Percentiles rank a stretch among this genome's conserved stretches.
These are phyloP conservation scores for Orobanche coerulescens DNA, from an alignment of 257 asterid genomes.

Conservation along the genomic window DNA sequence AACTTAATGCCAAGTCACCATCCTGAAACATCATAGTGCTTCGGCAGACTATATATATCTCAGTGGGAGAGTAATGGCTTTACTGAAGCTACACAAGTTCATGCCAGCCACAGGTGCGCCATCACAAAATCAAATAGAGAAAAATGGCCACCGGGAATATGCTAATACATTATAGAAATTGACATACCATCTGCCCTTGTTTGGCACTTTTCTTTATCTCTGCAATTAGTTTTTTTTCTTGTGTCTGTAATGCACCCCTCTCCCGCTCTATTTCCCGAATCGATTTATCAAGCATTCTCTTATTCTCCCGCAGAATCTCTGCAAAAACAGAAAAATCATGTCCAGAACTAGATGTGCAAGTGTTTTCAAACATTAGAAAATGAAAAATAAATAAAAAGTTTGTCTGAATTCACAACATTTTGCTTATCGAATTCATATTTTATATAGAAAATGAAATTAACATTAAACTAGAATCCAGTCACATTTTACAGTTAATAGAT, in stretches of 20 bases:
- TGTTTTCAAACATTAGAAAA: not conserved
- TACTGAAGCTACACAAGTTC: conserved; percentile 11
- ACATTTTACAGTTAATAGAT: not conserved
- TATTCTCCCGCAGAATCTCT: conserved; percentile 97
- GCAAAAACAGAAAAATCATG: conserved; percentile 11
- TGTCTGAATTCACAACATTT: not conserved
- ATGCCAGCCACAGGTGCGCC: conserved; percentile 6
- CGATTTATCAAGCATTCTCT: conserved; percentile 95
- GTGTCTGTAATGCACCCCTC: conserved; percentile 86
- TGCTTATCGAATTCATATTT: not conserved
- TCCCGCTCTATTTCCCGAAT: conserved; percentile 97
- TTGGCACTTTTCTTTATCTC: conserved; percentile 98
- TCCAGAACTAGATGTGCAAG: conserved; percentile 11
- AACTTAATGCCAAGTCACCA: not conserved
- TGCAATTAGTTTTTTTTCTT: conserved; percentile 78
- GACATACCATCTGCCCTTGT: conserved; percentile 94
- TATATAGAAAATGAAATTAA: not conserved
- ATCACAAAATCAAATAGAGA: not conserved
- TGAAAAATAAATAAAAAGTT: not conserved
- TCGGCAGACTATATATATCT: not conserved
- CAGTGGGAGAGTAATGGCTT: not conserved
- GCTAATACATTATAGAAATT: not conserved
- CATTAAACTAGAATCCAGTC: not conserved
- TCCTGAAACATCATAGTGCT: not conserved
- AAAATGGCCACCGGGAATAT: not conserved